phyloP scores from a whole-genome alignment of 495 filamentous ascomycete genomes.

The Venustampulla echinocandica region DNA sequence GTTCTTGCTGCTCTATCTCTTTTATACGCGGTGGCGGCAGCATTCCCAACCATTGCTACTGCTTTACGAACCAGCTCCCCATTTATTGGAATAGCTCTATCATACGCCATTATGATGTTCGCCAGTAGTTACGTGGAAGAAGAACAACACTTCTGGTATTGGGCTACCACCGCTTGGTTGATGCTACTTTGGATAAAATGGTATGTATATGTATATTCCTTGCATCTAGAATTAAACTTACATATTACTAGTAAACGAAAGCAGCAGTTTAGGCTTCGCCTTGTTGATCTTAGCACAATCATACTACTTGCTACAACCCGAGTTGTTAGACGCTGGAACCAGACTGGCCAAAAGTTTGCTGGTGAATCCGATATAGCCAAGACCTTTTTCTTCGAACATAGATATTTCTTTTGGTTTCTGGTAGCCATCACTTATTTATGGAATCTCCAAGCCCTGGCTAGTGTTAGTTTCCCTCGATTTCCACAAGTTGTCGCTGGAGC shows the following conservation, averaged over 20 bases:
- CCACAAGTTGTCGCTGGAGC: conserved; percentile 11
- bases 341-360: conserved; percentile 91
- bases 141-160: conserved; percentile 98
- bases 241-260: conserved; percentile 8
- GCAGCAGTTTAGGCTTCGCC: neutral
- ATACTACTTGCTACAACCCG: conserved; percentile 44
- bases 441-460: conserved; percentile 17
- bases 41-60: conserved; percentile 20
- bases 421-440: conserved; percentile 59
- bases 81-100: conserved; percentile 36
- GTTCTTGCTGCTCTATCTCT: conserved; percentile 35
- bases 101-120: conserved; percentile 88
- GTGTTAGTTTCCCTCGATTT: conserved; percentile 14
- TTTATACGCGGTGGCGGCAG: conserved; percentile 35
- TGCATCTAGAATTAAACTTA: conserved; percentile 4
- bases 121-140: conserved; percentile 96
- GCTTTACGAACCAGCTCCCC: conserved; percentile 12
- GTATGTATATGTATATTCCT: conserved; percentile 12
- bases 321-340: conserved; percentile 75
- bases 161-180: conserved; percentile 72
- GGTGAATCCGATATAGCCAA: conserved; percentile 79
- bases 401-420: conserved; percentile 62
- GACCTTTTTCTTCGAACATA: conserved; percentile 52
- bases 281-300: conserved; percentile 7
- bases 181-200: conserved; percentile 51